phyloP scores from a whole-genome alignment of 169 alveolate genomes.

The Plasmodium falciparum region DNA sequence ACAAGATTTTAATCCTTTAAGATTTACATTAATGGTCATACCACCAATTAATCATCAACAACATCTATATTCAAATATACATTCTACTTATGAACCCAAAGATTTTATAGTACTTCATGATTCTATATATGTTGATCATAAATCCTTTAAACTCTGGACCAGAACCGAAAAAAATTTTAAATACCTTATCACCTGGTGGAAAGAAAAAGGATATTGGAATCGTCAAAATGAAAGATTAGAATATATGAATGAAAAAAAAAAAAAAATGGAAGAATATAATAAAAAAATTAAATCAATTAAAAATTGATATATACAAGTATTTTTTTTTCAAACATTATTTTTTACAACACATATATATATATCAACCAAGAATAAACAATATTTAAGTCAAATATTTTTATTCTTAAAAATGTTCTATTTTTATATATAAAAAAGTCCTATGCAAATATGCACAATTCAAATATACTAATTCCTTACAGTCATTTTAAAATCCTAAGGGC shows the following conservation, averaged over 20 bases:
- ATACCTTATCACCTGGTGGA: conserved; percentile 87
- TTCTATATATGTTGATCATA: conserved; percentile 87
- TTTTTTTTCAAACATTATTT: no score
- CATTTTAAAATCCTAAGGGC: no score
- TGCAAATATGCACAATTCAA: no score
- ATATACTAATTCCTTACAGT: no score
- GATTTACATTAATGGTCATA: conserved; percentile 85
- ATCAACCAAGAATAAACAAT: no score
- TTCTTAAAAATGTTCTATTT: no score
- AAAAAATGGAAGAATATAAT: conserved; percentile 75
- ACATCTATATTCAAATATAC: conserved; percentile 27
- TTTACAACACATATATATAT: no score
- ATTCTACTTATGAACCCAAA: conserved; percentile 59
- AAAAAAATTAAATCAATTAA: conserved; percentile 19
- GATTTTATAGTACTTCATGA: conserved; percentile 82
- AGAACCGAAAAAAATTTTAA: conserved; percentile 67
- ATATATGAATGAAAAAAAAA: conserved; percentile 80
- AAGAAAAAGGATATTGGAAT: conserved; percentile 89
- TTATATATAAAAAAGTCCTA: no score
- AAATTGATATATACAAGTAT: neutral
- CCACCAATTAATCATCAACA: conserved; percentile 81
- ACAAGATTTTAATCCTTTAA: conserved; percentile 78
- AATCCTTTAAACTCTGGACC: conserved; percentile 85
- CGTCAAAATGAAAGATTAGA: conserved; percentile 82
- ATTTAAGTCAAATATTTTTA: no score